Evolutionary conservation across 768 basidiomycete genomes (phyloP), one percentile per base, ranked within the genome.

Genomic region (Polyporus arcularius): DNA sequence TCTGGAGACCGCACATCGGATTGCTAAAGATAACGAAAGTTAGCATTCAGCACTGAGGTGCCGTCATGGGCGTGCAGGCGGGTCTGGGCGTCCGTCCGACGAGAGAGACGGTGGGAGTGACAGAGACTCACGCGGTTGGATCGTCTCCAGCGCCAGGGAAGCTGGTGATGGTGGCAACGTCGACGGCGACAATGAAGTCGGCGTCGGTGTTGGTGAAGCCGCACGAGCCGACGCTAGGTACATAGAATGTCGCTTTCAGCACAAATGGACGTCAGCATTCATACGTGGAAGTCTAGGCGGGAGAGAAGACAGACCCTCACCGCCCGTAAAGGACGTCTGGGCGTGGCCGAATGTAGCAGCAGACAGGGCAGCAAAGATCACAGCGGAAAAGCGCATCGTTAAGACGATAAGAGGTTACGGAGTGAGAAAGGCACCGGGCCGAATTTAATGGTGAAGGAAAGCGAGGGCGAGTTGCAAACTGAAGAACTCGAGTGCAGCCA

Each of bases 211-310:
- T 78, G 51, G 68, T 72, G 55, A 65, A 46, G 15, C 79, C 80
- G 55, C 79, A 80, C 6, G 80, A 75, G 21, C 79, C 80, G 15
- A 78, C 73, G 42, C 78, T 79, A 8, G 65, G 49, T 0, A 1
- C 32, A 53, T 69, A 79, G 38, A 16, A 78, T 4, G 77, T 78
- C 18, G 63, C 77, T 65, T 21, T 14, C 6, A 16, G 15, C 18
- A 10, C 4, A 1, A 21, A n/a, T n/a, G 38, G 18, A 4, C 5
- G 40, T 26, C 35, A 39, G 54, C 47, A 31, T 18, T 6, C 6
- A 26, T 8, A n/a, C 28, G 46, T 10, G 4, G 15, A 16, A 16
- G 32, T 21, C 10, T 4, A 35, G 10, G 5, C 5, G 10, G 5
- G 16, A 41, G 12, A 28, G 38, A 10, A 4, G 16, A 51, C 61